phyloP scores from a whole-genome alignment of 371 early-diverging fungal genomes.

The Apophysomyces trapeziformis region DNA sequence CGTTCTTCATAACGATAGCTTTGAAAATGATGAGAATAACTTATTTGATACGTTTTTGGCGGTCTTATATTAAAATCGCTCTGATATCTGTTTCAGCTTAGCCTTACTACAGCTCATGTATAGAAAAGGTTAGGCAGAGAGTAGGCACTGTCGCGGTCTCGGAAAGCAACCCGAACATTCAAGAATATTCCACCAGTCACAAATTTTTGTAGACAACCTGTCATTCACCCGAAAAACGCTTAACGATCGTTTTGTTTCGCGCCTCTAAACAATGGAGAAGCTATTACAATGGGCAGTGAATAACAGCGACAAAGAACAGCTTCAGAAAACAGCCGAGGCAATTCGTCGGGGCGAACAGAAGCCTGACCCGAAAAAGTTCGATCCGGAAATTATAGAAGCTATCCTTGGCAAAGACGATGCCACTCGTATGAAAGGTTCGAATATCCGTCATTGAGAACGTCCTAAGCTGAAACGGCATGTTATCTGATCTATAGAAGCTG shows the following conservation, averaged over 20 bases:
- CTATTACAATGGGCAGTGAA: conserved; percentile 89
- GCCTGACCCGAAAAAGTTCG: conserved; percentile 50
- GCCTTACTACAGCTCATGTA: no score
- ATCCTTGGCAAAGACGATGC: conserved; percentile 93
- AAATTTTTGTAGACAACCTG: neutral
- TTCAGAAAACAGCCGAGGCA: conserved; percentile 71
- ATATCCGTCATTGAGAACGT: neutral
- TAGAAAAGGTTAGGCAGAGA: no score
- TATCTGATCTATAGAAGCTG: conserved; percentile 58
- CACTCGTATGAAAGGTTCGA: conserved; percentile 78
- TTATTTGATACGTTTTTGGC: no score
- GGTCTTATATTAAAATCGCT: no score
- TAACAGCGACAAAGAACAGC: conserved; percentile 69
- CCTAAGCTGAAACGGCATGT: neutral
- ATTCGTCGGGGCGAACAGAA: conserved; percentile 39
- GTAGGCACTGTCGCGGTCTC: no score
- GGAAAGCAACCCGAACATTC: no score
- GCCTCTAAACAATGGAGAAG: conserved; percentile 59
- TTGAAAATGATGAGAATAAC: no score
- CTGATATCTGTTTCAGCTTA: no score
- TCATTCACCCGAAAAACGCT: no score
- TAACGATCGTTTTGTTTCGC: neutral
- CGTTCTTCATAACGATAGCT: no score
- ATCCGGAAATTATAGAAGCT: conserved; percentile 86
- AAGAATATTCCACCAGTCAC: no score